Base-by-base conservation (phyloP, 495 filamentous ascomycete species). In the Trichoderma orchidacearum region DNA sequence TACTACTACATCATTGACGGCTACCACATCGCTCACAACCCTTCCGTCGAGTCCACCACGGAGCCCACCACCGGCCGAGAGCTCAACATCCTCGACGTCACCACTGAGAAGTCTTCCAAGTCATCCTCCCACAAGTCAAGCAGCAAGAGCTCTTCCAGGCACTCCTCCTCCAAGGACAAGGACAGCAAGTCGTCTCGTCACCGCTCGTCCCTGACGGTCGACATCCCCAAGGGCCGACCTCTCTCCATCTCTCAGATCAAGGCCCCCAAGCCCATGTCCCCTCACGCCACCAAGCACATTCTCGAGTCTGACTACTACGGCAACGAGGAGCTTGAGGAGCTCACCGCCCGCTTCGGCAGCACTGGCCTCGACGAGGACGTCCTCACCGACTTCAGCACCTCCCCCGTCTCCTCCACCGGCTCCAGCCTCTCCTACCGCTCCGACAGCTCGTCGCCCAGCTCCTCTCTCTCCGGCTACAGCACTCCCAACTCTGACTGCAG, bases 1-100 rank as follows among this genome's bases (percentile, higher is more conserved):
- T 98, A 97, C 83, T 98, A 98, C 81, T 98, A 96, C 79, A 96
- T 98, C 86, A 94, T 97, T 74, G 93, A 98, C 67, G 93, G 93
- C 58, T 96, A 96, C 83, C 91, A 96, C 72, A 86, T 96, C 70
- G 92, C 93, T 51, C 92, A 97, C 78, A 93, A 98, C 74, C 93
- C 94, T 53, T 89, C 88, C 65, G 82, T 87, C 67, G 80, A 86
- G 57, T 89, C 85, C 68, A 95, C 89, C 72, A 85, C 86, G 66
- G 93, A 98, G 78, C 91, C 93, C 63, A 97, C 91, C 65, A 96
- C 94, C 62, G 90, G 90, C 75, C 93, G 94, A 70, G 86, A 86
- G 69, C 80, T 98, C 57, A 98, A 84, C 74, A 82, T 84, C 70
- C 78, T 85, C 64, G 80, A 84, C 60, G 75, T 77, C 38, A 70